These are phyloP conservation scores for Taiwanofungus camphoratus DNA, from an alignment of 1,284 basidiomycete genomes.

Conservation along the genomic window DNA sequence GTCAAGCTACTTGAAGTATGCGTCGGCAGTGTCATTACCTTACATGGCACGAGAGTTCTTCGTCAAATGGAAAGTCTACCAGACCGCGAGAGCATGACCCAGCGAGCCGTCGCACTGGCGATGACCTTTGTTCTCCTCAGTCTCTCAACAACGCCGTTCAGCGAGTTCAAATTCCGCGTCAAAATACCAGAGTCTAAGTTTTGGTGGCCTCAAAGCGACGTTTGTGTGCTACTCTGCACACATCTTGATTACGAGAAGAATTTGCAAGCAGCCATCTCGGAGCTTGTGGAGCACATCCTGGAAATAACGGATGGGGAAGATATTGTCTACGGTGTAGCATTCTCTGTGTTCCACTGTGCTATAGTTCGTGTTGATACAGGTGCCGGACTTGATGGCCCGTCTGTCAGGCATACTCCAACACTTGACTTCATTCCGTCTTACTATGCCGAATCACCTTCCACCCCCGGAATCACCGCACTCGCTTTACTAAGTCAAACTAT, in stretches of 20 bases:
- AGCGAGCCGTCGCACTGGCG: background rate
- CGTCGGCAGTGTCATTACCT: background rate
- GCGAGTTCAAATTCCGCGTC: background rate
- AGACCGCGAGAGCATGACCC: background rate
- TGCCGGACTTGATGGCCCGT: background rate
- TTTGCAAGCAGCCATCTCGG: slow-evolving; percentile 10
- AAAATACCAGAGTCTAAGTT: background rate
- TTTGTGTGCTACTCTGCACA: slow-evolving; percentile 15
- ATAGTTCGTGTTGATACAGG: slow-evolving; percentile 1
- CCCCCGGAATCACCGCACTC: slow-evolving; percentile 3
- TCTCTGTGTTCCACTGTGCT: slow-evolving; percentile 18
- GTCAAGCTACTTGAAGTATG: background rate
- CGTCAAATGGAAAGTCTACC: background rate
- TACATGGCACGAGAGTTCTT: background rate
- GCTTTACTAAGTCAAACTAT: background rate
- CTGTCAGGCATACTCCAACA: background rate
- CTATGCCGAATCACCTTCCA: slow-evolving; percentile 1
- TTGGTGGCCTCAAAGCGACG: slow-evolving; percentile 11
- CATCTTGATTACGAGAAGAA: slow-evolving; percentile 20
- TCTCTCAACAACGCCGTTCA: background rate
- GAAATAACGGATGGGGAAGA: background rate
- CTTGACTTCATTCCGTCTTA: background rate
- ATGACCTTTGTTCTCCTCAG: background rate
- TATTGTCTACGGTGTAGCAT: slow-evolving; percentile 14
- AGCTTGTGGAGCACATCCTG: slow-evolving; percentile 11